Base-by-base conservation (phyloP, 2,329 filamentous ascomycete genomes). In the Phialocephala sp. region DNA sequence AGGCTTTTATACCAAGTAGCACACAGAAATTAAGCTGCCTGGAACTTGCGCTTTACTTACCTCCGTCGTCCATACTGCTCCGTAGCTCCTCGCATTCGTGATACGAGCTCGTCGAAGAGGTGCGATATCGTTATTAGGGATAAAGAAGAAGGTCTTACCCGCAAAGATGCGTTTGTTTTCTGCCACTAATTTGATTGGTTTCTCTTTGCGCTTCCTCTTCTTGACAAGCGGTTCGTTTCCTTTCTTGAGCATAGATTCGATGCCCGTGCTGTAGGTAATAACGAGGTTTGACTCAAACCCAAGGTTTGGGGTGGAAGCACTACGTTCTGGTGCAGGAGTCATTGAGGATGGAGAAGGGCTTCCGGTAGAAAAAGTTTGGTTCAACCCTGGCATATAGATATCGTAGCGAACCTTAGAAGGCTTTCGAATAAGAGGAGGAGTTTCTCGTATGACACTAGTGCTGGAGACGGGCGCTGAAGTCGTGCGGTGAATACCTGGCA, bases 111-210 rank as follows among this genome's bases (percentile, higher is more conserved):
- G 86, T 45, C 94, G 86, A 8, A 85, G 82, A 12, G 85, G 84
- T 37, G 89, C 86, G 56, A 91, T 84, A 68, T 94, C 90, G 69
- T 93, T 87, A 70, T 95, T 91, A 0, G 93, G 94, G 6, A 97
- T 87, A 76, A 95, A 97, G 78, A 87, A 91, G 69, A 93, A 90
- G 0, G 79, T 76, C n/a, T 91, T 76, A 0, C 79, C 83, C 54
- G 80, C 83, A 74, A 93, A 89, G 5, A 91, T 82, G 69, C 85
- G 83, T 63, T 85, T 77, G 0, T 77, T 75, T 66, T 87, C 83
- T 0, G 86, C 83, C 0, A 85, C 79, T 22, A 81, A 67, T 59
- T 81, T 82, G 24, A 83, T 65, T 1, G 75, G 67, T 1, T 74
- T 66, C 50, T 80, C 72, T 73, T 86, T 87, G 47, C 82, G 79